Base-by-base conservation (phyloP, 805 yeast species). In the Lipomyces sp. region DNA sequence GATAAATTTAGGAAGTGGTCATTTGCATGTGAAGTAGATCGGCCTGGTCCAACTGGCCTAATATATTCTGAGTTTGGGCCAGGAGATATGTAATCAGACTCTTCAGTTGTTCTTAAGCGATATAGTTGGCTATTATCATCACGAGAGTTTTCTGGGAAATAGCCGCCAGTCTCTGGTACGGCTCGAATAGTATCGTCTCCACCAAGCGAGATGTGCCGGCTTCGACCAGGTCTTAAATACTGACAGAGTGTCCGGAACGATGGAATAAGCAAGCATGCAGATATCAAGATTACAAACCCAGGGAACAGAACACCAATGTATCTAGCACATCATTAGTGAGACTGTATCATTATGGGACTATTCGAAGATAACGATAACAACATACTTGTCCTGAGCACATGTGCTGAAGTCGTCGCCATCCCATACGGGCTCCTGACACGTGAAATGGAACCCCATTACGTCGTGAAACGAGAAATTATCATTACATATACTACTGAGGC, bases 391-490 rank as follows among this genome's bases (percentile, higher is more conserved):
- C 58, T 87, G 79, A 4, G 84, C 84, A 73, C 89, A 86, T 15
- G 74, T 73, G 1, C 88, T 83, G 50, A 88, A 73, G 75, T 88
- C 92, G 72, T 88, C 92, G 67, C 82, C 85, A 69, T 80, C 77
- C 91, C 92, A 88, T 8, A 64, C n/a, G 3, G 70, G 67, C 32
- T 64, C 54, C 1, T 66, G 70, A 57, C 71, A 67, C 30, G 51
- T 59, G 18, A 64, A 35, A 15, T 15, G 15, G 30, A 51, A 51
- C 34, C 34, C 54, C 54, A 51, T 51, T 32, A 32, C 54, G 35
- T 51, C 48, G 18, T 15, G 48, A 42, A 42, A 42, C 15, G 13
- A 42, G 24, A 42, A 15, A 42, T 13, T 15, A 13, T 18, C 24
- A 42, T 8, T 7, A 15, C n/a, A 42, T 3, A 42, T 42, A 24